A percentile compares a stretch with the other conserved stretches of the same genome.
Evolutionary conservation across 2,329 filamentous ascomycete genomes (phyloP).

Genomic region (Apiospora kogelbergensis): DNA sequence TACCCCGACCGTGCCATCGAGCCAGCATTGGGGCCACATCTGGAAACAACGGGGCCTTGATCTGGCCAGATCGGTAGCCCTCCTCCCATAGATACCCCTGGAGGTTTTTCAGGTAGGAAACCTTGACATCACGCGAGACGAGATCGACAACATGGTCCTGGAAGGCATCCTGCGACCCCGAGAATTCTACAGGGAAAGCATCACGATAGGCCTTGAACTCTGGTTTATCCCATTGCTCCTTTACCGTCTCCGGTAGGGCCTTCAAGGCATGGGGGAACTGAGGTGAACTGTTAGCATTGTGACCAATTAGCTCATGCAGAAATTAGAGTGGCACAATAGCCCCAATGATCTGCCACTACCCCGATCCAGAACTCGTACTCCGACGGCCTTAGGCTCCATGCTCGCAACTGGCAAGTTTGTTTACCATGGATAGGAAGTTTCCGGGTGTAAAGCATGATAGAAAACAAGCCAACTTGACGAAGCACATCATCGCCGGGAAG

Average conservation of each 20-base stretch:
- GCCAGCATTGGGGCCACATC: conserved; percentile 68
- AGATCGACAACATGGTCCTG: conserved; percentile 69
- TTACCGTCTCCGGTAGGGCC: conserved; percentile 63
- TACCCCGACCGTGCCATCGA: conserved; percentile 55
- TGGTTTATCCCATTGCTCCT: conserved; percentile 64
- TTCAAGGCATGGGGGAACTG: conserved; percentile 78
- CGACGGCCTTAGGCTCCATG: neutral
- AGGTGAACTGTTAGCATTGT: neutral
- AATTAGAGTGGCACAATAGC: neutral
- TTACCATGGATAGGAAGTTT: neutral
- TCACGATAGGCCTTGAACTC: conserved; percentile 66
- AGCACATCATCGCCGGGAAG: neutral
- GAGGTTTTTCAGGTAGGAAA: conserved; percentile 74
- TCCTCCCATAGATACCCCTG: conserved; percentile 78
- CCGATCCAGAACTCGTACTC: neutral
- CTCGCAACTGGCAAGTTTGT: neutral
- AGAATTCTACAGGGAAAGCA: conserved; percentile 68
- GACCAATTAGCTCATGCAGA: neutral
- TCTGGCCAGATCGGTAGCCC: conserved; percentile 68
- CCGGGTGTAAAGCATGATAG: neutral
- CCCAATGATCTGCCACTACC: conserved; percentile 1
- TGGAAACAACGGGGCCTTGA: conserved; percentile 71
- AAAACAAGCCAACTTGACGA: neutral
- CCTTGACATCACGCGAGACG: conserved; percentile 71
- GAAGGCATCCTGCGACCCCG: conserved; percentile 57